phyloP scores from a whole-genome alignment of 257 asterid species.

The Fraxinus excelsior region DNA sequence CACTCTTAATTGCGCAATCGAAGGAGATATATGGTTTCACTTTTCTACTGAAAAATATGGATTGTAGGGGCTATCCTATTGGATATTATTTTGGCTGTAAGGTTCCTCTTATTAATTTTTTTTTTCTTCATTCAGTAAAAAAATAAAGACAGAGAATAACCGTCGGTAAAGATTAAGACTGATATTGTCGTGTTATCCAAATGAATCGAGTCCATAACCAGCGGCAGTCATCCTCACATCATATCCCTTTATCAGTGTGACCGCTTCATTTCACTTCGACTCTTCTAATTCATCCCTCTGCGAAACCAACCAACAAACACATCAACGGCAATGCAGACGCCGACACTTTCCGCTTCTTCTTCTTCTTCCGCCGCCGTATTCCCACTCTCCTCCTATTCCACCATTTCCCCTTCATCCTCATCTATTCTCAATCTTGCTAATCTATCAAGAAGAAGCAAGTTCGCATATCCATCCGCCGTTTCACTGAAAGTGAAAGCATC shows the following conservation, averaged over 20 bases:
- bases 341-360: constrained; percentile 25
- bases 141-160: too few species aligned
- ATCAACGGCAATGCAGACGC: constrained; percentile 37
- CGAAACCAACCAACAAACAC: constrained; percentile 26
- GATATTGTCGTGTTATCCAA: too few species aligned
- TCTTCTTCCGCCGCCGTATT: constrained; percentile 24
- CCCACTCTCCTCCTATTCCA: constrained; percentile 19
- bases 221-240: neutral
- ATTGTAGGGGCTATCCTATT: too few species aligned
- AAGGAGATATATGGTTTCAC: too few species aligned
- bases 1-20: too few species aligned
- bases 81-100: too few species aligned
- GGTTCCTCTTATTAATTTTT: too few species aligned
- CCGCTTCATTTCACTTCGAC: neutral
- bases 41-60: too few species aligned
- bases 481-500: constrained; percentile 31
- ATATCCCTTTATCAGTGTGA: neutral
- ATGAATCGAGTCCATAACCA: neutral
- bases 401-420: neutral
- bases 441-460: constrained; percentile 6
- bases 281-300: neutral
- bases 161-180: too few species aligned
- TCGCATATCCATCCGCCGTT: neutral
- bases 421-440: constrained; percentile 13
- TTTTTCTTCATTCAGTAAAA: too few species aligned